Base-by-base conservation (phyloP, 1,284 basidiomycete species). In the Cutaneotrichosporon cavernicola region DNA sequence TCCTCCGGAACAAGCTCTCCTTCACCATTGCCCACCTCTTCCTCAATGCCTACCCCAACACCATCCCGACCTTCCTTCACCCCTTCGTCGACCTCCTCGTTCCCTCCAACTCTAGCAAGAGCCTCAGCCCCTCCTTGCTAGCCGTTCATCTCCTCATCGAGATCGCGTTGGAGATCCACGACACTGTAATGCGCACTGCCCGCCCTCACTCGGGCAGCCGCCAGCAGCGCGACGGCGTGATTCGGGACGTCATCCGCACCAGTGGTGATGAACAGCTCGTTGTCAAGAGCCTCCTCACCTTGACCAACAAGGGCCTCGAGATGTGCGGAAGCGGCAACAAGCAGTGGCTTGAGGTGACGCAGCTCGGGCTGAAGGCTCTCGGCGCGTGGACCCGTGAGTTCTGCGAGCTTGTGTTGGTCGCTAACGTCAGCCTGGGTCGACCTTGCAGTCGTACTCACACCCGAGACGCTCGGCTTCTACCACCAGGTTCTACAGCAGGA, bases 21-120 rank as follows among this genome's bases (percentile, higher is more conserved):
- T 95, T 97, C 82, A 96, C 94, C n/a, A 84, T 98, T 56, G 90
- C 96, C 0, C 86, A 97, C 63, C 88, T 99, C 79, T 96, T 99
- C 82, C 86, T 98, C 58, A 89, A 90, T 82, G 89, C 90, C 16
- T 80, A 78, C 65, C 76, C 79, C 11, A 60, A 67, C 30, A 72
- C 65, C 59, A 71, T 80, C n/a, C 75, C 78, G 18, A 71, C 73
- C 26, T 79, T 81, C 64, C 73, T 82, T n/a, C 76, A 77, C 63
- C 76, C 80, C 1, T 78, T 81, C 84, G 68, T 85, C 79, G 60
- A 72, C 67, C 69, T 76, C 56, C 75, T 82, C 72, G 62, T 70
- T 7, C 69, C 74, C 2, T 67, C 72, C 38, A 69, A 74, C 56
- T 70, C 71, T 18, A 63, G 62, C 46, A 59, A 81, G 91, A 93